phyloP scores from a whole-genome alignment of 2,329 filamentous ascomycete species.

The Calycina herbarum region DNA sequence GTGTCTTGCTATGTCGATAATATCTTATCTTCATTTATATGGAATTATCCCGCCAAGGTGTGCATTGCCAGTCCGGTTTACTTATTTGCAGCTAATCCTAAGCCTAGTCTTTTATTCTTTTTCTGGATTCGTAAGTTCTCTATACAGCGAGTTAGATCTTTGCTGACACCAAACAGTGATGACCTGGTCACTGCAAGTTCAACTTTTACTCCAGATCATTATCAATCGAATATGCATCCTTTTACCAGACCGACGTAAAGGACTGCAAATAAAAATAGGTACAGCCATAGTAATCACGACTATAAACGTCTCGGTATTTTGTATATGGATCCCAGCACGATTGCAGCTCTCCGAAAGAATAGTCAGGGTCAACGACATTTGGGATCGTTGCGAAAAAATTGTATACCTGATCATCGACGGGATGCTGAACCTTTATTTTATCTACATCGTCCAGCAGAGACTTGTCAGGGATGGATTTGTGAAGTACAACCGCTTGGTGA shows the following conservation, averaged over 20 bases:
- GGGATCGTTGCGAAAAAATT: slow-evolving; percentile 54
- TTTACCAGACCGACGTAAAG: slow-evolving; percentile 42
- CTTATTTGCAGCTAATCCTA: slow-evolving; percentile 8
- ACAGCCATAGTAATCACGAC: slow-evolving; percentile 42
- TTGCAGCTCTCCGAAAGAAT: slow-evolving; percentile 44
- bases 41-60: slow-evolving; percentile 39
- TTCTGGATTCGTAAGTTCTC: slow-evolving; percentile 27
- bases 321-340: slow-evolving; percentile 54
- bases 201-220: slow-evolving; percentile 55
- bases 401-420: slow-evolving; percentile 53
- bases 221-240: slow-evolving; percentile 55
- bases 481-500: slow-evolving; percentile 43
- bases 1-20: slow-evolving; percentile 41
- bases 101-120: slow-evolving; percentile 27
- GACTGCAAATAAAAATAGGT: slow-evolving; percentile 44
- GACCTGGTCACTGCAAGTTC: slow-evolving; percentile 44
- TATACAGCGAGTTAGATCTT: not conserved
- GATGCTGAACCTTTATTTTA: slow-evolving; percentile 53
- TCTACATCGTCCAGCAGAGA: slow-evolving; percentile 42
- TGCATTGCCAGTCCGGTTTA: not conserved
- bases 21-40: slow-evolving; percentile 44
- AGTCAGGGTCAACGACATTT: slow-evolving; percentile 49
- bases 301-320: slow-evolving; percentile 55
- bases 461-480: slow-evolving; percentile 42
- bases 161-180: slow-evolving; percentile 22